These are phyloP conservation scores for Trifolium pratense DNA, from an alignment of 306 rosid species.

Conservation along the genomic window DNA sequence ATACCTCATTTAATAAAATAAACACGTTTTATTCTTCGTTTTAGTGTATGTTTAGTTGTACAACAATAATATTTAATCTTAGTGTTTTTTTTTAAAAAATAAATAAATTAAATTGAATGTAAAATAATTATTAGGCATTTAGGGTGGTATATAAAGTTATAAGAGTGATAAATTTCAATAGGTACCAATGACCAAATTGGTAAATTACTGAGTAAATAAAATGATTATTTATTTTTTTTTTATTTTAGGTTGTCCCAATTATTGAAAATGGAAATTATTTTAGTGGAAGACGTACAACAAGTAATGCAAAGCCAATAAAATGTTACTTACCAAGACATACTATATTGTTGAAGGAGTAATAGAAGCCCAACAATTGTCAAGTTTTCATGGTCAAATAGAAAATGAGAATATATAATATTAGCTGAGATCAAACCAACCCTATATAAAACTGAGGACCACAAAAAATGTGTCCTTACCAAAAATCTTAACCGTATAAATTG, in stretches of 20 bases:
- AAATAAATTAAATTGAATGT: no score
- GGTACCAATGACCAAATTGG: not conserved
- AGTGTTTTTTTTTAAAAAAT: no score
- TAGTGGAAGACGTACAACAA: not conserved
- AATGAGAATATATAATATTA: conserved; percentile 18
- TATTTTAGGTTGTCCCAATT: not conserved
- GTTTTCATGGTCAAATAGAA: not conserved
- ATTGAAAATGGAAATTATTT: not conserved
- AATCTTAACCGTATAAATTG: conserved; percentile 24
- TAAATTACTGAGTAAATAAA: not conserved
- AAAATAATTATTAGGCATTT: no score
- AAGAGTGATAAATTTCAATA: not conserved
- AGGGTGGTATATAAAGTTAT: conserved; percentile 2
- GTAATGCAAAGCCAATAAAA: not conserved
- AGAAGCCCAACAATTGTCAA: conserved; percentile 25
- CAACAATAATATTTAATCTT: no score
- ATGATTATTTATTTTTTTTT: not conserved
- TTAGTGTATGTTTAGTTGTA: no score
- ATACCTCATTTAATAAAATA: not conserved
- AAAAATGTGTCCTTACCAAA: conserved; percentile 46
- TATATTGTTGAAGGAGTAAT: not conserved
- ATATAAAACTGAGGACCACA: conserved; percentile 48
- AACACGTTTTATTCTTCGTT: not conserved
- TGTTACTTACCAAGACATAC: not conserved
- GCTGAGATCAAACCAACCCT: conserved; percentile 27